Evolutionary conservation across 306 rosid species (phyloP), one percentile per base, ranked within the genome.

Genomic region (Oxytropis ochrocephala): DNA sequence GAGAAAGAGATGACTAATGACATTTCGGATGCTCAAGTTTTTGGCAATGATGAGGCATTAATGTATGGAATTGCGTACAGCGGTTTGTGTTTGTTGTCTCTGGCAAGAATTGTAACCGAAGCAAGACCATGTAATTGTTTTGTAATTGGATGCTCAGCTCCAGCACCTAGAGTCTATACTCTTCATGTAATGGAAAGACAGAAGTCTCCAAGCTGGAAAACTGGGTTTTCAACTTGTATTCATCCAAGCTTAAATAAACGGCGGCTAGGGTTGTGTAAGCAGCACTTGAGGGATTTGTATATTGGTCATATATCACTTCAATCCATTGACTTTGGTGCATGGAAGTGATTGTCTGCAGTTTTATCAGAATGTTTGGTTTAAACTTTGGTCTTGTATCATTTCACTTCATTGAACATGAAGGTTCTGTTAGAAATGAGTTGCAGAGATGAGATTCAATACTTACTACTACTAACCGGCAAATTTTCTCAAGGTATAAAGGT

Each of bases 111-210:
- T 83, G 98, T 86, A 64, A 83, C 86, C 17, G 60, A 70, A 59
- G 87, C 98, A 50, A 80, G 95, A 70, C 89, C 88, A 35, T 90
- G 96, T 80, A 85, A 68, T 75, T 92, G 96, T 85, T 92, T 90
- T 52, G 86, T 89, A 36, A 47, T 83, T 12, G 96, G 98, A 36
- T 89, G 98, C 70, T 66, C 39, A 38, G 81, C 84, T 75, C 46
- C 88, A 1, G 96, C 96, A 11, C 96, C 86, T 36, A 80, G 86
- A 66, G 96, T 92, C 30, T 89, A 92, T 72, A 85, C 80, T 56
- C 91, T 92, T 75, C 93, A 90, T 59, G 89, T 92, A 39, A 92
- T 92, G 98, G 98, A 87, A 83, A 88, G 87, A 74, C 98, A 92
- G 80, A 92, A 81, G 55, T 86, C 88, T 81, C 96, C 96, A 7